Base-by-base conservation (phyloP, 2,329 filamentous ascomycete species). In the Ceratocystis diversiconidia region DNA sequence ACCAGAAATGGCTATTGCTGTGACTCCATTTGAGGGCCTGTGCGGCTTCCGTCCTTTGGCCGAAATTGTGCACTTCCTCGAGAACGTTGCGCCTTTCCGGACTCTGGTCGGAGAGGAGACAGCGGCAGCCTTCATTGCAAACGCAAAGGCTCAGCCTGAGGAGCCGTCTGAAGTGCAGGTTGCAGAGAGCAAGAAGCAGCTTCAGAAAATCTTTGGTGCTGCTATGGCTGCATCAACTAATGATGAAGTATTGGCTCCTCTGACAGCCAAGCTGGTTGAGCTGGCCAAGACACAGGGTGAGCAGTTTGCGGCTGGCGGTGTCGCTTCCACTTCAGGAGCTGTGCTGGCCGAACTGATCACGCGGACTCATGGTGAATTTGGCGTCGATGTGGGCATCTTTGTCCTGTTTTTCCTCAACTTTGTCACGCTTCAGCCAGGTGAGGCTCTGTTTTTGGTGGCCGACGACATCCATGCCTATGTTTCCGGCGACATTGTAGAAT, bases 341-440 rank as follows among this genome's bases (percentile, higher is more conserved):
- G 85, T 87, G 67, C 81, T 99, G 59, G 83, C 89, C 30, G 85
- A 90, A 70, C 81, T 99, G 5, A 86, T 96, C 61, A 74, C 81
- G 28, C 84, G 92, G 17, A 83, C 95, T 1, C 84, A 97, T 74
- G 80, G 81, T 68, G 85, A 96, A 71, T 99, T 96, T 72, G 91
- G 92, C 0, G 79, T 83, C 28, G 94, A 99, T 72, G 89, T 97
- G 71, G 94, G 94, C 17, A 81, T 96, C 0, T 96, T 97, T 72
- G 92, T 96, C 17, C 84, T 95, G 64, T 97, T 99, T 80, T 95
- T 97, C 81, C 85, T 97, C 72, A 99, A 99, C 79, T 95, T 90
- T 72, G 89, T 99, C 73, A 88, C 86, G 70, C 83, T 99, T 15
- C 79, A 88, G 62, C 85, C 92, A 0, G 94, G 94, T 63, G 92